phyloP scores from a whole-genome alignment of 73 alveolate genomes.

The Tetrahymena borealis region DNA sequence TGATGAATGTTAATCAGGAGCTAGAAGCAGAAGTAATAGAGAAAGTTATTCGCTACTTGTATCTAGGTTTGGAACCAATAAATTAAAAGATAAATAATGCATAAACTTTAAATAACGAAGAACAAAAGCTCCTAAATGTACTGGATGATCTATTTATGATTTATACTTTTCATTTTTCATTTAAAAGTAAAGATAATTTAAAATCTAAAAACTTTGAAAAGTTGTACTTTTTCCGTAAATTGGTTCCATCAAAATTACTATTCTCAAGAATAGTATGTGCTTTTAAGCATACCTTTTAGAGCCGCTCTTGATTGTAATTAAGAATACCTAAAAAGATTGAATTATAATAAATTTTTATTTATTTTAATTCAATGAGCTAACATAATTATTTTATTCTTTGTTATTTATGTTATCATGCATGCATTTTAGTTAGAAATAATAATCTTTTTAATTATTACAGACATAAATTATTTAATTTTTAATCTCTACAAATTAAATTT shows the following conservation, averaged over 20 bases:
- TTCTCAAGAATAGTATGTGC: neutral
- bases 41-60: neutral
- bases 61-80: neutral
- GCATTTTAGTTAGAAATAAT: too few species aligned
- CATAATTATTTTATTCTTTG: too few species aligned
- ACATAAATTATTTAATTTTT: too few species aligned
- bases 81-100: neutral
- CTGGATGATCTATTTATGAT: neutral
- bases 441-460: too few species aligned
- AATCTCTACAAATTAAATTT: too few species aligned
- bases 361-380: too few species aligned
- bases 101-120: neutral
- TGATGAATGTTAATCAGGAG: neutral
- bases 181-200: neutral
- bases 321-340: too few species aligned
- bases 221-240: neutral
- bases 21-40: neutral
- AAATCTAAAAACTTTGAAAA: neutral
- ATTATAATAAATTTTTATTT: too few species aligned
- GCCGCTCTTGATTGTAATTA: neutral
- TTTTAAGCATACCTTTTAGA: neutral
- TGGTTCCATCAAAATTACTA: neutral
- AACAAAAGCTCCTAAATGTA: neutral
- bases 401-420: too few species aligned
- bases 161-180: neutral